Evolutionary conservation across 257 asterid genomes (phyloP).

Genomic region (Plantago ovata): DNA sequence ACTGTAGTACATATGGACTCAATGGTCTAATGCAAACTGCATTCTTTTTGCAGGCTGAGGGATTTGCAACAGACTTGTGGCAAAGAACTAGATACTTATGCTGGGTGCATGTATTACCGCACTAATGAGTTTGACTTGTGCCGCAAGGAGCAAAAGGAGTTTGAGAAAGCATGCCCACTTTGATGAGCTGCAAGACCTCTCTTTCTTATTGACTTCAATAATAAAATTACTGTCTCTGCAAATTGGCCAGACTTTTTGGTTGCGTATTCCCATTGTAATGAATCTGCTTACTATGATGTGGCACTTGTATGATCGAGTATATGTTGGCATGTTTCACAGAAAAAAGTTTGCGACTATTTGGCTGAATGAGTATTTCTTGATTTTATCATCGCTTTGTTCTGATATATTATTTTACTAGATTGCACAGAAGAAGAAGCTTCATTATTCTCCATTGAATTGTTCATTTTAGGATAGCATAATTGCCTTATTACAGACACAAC

Average conservation of each 20-base stretch:
- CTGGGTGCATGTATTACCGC: constrained; percentile 92
- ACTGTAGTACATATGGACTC: background rate
- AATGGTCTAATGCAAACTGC: background rate
- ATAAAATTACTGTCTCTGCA: constrained; percentile 7
- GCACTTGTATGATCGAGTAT: too few relatives aligned
- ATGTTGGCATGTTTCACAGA: too few relatives aligned
- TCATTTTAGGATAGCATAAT: too few relatives aligned
- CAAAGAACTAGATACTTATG: constrained; percentile 87
- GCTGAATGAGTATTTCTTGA: too few relatives aligned
- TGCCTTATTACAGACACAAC: too few relatives aligned
- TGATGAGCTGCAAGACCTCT: background rate
- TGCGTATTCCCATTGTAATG: constrained; percentile 1
- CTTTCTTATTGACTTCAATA: constrained; percentile 1
- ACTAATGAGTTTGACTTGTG: constrained; percentile 90
- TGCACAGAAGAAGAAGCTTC: too few relatives aligned
- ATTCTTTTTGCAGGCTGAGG: constrained; percentile 52
- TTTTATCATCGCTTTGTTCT: too few relatives aligned
- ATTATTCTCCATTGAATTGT: too few relatives aligned
- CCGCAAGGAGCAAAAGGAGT: constrained; percentile 83
- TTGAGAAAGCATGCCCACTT: constrained; percentile 81
- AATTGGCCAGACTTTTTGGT: background rate
- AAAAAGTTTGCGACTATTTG: too few relatives aligned
- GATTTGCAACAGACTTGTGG: constrained; percentile 82
- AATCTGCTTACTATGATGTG: constrained; percentile 5
- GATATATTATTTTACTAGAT: too few relatives aligned